phyloP scores from a whole-genome alignment of 352 stramenopile genomes.

The Pythium plurisporium region DNA sequence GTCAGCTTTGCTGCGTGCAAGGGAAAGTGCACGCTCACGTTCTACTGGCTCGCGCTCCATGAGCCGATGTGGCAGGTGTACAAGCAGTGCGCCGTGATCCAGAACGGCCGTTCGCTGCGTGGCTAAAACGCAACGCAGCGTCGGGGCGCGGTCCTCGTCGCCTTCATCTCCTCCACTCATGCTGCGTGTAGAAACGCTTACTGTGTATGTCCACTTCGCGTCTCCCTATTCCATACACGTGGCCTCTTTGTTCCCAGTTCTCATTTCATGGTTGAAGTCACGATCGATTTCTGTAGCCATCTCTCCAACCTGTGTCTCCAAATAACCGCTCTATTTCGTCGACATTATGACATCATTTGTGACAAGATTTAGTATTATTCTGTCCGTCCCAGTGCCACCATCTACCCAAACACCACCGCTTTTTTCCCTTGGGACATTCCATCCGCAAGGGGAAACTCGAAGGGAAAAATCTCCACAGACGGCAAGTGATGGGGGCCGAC shows the following conservation, averaged over 20 bases:
- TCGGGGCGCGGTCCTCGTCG: too few relatives aligned
- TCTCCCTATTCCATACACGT: too few relatives aligned
- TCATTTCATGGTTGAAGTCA: too few relatives aligned
- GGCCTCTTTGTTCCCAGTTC: too few relatives aligned
- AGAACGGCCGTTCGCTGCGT: slow-evolving; percentile 11
- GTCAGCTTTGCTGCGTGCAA: slow-evolving; percentile 27
- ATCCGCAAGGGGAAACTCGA: not conserved
- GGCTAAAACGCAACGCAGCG: too few relatives aligned
- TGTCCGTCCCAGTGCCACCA: slow-evolving; percentile 3
- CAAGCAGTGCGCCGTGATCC: slow-evolving; percentile 26
- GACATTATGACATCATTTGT: not conserved
- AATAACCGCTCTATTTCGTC: not conserved
- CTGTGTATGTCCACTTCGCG: too few relatives aligned
- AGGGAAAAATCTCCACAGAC: too few relatives aligned
- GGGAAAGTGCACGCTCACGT: slow-evolving; percentile 23
- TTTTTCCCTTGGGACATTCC: not conserved
- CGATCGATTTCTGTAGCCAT: not conserved
- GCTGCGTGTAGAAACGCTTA: not conserved
- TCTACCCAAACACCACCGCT: not conserved
- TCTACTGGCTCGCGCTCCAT: slow-evolving; percentile 32
- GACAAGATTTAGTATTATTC: slow-evolving; percentile 5
- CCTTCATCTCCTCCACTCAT: not conserved
- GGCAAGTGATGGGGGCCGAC: too few relatives aligned
- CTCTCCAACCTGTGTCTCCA: not conserved
- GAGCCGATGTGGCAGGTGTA: slow-evolving; percentile 31